These are phyloP conservation scores for Toxoplasma gondii DNA, from an alignment of 169 alveolate species.

Conservation along the genomic window DNA sequence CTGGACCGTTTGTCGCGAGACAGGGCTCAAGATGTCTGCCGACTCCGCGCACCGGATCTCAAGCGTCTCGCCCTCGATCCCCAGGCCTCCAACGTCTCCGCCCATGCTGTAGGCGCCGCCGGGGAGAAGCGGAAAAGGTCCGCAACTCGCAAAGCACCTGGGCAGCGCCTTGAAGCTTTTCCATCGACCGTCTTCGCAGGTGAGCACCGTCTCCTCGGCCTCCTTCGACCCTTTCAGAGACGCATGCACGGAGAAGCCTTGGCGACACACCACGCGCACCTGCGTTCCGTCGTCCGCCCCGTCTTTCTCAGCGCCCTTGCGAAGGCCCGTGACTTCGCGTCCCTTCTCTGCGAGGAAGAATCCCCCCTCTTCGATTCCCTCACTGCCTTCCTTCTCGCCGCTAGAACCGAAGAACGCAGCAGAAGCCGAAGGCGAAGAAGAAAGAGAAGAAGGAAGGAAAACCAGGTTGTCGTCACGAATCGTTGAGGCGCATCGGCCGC, in stretches of 20 bases:
- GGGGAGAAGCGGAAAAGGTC: constrained; percentile 52
- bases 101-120: constrained; percentile 56
- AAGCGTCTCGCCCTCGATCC: constrained; percentile 39
- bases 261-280: constrained; percentile 52
- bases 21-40: constrained; percentile 15
- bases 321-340: background rate
- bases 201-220: constrained; percentile 30
- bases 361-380: background rate
- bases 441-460: background rate
- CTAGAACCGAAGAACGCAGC: background rate
- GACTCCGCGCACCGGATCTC: constrained; percentile 49
- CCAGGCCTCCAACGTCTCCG: constrained; percentile 52
- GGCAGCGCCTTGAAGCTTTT: constrained; percentile 14
- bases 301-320: background rate
- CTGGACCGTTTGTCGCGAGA: constrained; percentile 59
- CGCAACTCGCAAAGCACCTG: constrained; percentile 60
- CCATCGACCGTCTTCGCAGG: constrained; percentile 54
- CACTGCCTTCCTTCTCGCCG: background rate
- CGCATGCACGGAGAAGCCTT: constrained; percentile 48
- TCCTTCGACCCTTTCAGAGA: background rate
- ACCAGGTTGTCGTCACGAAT: background rate
- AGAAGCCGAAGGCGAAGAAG: background rate
- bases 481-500: background rate
- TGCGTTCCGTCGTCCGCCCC: constrained; percentile 45
- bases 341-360: background rate